Evolutionary conservation across 2,329 filamentous ascomycete genomes (phyloP).

Genomic region (Neodidymelliopsis sp.): DNA sequence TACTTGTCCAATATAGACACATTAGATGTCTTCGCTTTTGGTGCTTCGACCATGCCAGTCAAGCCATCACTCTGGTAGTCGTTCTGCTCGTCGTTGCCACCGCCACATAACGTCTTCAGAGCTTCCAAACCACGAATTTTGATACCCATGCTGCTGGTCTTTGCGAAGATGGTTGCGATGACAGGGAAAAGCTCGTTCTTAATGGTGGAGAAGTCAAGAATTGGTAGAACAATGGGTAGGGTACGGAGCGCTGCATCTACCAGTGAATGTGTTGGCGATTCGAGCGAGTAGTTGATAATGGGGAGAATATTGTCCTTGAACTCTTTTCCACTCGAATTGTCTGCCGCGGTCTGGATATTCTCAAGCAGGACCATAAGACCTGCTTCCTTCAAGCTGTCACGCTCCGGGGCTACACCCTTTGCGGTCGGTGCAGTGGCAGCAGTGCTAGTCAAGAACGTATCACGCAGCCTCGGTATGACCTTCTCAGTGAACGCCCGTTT

Average conservation of each 20-base stretch:
- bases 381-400: constrained; percentile 84
- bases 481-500: constrained; percentile 83
- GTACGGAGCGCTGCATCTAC: constrained; percentile 85
- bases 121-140: constrained; percentile 92
- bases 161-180: constrained; percentile 87
- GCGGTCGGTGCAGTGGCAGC: constrained; percentile 55
- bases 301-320: constrained; percentile 96
- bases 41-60: constrained; percentile 68
- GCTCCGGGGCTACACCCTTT: constrained; percentile 64
- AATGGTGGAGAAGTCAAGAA: constrained; percentile 94
- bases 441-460: constrained; percentile 74
- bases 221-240: constrained; percentile 79
- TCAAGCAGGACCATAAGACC: constrained; percentile 92
- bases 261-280: constrained; percentile 86
- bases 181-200: constrained; percentile 97
- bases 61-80: constrained; percentile 69
- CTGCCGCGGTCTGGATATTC: constrained; percentile 76
- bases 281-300: constrained; percentile 81
- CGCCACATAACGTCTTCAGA: constrained; percentile 88
- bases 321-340: constrained; percentile 86
- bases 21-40: constrained; percentile 67
- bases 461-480: constrained; percentile 83
- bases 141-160: constrained; percentile 91
- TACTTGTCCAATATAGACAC: constrained; percentile 93
- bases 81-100: constrained; percentile 55